Evolutionary conservation across 2,329 filamentous ascomycete species (phyloP), one percentile per base, ranked within the genome.

Genomic region (Hortaea sp.): DNA sequence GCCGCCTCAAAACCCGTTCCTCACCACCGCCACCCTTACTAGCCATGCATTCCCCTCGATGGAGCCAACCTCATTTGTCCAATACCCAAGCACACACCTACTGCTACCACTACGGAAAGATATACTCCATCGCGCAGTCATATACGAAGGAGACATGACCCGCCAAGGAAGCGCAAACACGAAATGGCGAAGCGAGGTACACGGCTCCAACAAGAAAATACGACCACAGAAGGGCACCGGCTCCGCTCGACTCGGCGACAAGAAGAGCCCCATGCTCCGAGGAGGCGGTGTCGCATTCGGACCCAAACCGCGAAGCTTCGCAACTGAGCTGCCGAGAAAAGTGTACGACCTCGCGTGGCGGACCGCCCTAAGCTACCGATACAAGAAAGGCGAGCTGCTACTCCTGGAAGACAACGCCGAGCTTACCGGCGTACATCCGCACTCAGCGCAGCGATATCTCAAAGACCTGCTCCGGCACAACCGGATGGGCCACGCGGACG

Each of bases 311-410:
- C 78, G 92, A 64, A 88, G 97, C 69, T 98, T 98, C 63, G 79
- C 79, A 49, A 94, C 89, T 20, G 77, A 77, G 11, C 74, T 98
- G 46, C 88, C 84, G 58, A 77, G 77, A 63, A 97, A 97, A 72
- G 79, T 95, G 41, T 98, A 98, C 71, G 89, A 97, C 68, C 76
- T 94, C 58, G 92, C 92, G 7, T 97, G 88, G 87, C 81, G 92
- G 63, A 97, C 85, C 39, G 92, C 92, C 7, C 76, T 98, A 54
- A 92, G 85, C 61, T 94, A 95, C 72, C 81, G 92, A 49, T 97
- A 92, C 69, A 76, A 83, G 54, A 80, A 82, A 55, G 92, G 89
- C 42, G 87, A 97, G 71, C 71, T 98, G 59, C 73, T 95, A 54
- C 79, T 98, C 38, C 82, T 92, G 58, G 82, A 90, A 60, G 83